A percentile compares a stretch with the other conserved stretches of the same genome.
These are phyloP conservation scores for Fusarium austroafricanum DNA, from an alignment of 2,329 filamentous ascomycete species.

Conservation along the genomic window DNA sequence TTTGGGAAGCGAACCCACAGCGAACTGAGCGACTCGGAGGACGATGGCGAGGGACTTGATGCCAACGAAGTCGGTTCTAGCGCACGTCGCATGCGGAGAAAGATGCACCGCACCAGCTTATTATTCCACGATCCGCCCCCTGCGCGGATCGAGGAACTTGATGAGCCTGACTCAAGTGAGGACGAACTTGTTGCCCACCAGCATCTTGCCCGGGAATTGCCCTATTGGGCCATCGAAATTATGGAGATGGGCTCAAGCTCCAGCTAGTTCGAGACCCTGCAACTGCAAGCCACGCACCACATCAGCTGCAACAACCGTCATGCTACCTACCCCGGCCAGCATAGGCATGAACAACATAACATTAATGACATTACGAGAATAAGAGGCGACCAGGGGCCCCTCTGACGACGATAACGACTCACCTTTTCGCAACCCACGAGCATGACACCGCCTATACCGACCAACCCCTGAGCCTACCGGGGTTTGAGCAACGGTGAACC, in stretches of 20 bases:
- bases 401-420: conserved; percentile 45
- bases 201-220: conserved; percentile 61
- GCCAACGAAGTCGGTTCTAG: conserved; percentile 59
- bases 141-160: conserved; percentile 64
- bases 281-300: conserved; percentile 19
- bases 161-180: conserved; percentile 63
- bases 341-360: conserved; percentile 32
- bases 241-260: conserved; percentile 60
- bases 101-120: conserved; percentile 60
- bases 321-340: conserved; percentile 31
- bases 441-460: conserved; percentile 39
- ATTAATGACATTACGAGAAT: conserved; percentile 45
- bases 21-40: conserved; percentile 64
- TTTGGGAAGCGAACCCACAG: conserved; percentile 66
- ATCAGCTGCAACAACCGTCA: conserved; percentile 32
- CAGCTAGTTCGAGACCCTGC: conserved; percentile 32
- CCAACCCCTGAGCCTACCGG: conserved; percentile 25
- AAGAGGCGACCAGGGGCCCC: conserved; percentile 39
- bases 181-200: conserved; percentile 57
- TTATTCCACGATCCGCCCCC: conserved; percentile 63
- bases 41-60: conserved; percentile 55
- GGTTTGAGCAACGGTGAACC: conserved; percentile 23
- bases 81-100: conserved; percentile 60
- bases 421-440: conserved; percentile 39
- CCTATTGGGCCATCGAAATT: conserved; percentile 62